phyloP scores from a whole-genome alignment of 306 rosid genomes.

The Hylodesmum podocarpum region DNA sequence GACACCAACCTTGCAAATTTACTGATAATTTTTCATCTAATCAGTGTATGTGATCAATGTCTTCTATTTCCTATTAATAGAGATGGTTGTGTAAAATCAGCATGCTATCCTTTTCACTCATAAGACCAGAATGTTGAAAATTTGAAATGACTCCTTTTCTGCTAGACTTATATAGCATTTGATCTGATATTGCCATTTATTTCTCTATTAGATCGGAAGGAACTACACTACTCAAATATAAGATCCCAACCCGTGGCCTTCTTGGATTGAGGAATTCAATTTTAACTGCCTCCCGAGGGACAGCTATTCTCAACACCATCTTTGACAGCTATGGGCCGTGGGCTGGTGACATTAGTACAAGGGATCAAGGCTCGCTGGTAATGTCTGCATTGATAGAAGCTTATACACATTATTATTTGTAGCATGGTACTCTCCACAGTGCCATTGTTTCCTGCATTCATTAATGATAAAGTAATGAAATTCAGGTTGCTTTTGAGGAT shows the following conservation, averaged over 20 bases:
- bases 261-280: constrained; percentile 93
- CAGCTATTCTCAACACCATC: constrained; percentile 90
- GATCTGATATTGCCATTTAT: constrained; percentile 31
- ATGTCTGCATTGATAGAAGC: constrained; percentile 19
- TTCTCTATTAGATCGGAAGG: constrained; percentile 70
- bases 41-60: not conserved
- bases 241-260: constrained; percentile 98
- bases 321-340: constrained; percentile 90
- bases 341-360: constrained; percentile 93
- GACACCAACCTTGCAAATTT: not conserved
- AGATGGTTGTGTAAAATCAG: not conserved
- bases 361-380: constrained; percentile 98
- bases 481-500: constrained; percentile 96
- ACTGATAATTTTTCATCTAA: not conserved
- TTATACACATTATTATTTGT: not conserved
- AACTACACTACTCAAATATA: constrained; percentile 81
- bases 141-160: not conserved
- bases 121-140: not conserved
- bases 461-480: constrained; percentile 25
- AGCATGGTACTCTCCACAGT: not conserved
- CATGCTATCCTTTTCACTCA: not conserved
- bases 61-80: not conserved
- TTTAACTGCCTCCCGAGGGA: constrained; percentile 96
- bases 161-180: not conserved
- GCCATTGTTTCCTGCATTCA: constrained; percentile 18